phyloP scores from a whole-genome alignment of 163 green algal species.

The Prototheca cutis region DNA sequence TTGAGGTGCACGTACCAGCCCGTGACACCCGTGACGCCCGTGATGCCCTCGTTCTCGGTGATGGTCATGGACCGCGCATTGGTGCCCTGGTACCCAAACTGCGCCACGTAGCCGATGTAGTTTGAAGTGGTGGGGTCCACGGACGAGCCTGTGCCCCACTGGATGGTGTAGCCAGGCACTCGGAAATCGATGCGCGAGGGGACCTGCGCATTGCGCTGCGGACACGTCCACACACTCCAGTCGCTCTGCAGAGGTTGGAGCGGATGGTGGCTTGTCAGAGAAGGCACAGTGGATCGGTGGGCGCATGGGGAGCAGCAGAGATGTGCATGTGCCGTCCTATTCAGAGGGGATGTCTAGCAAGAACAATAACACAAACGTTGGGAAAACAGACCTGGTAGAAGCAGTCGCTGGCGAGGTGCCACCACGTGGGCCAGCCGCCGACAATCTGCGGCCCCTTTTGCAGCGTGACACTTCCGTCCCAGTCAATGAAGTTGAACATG shows the following conservation, averaged over 20 bases:
- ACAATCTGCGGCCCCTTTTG: constrained; percentile 25
- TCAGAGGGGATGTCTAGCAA: too few species aligned
- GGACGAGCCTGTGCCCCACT: constrained; percentile 20
- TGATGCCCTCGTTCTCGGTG: constrained; percentile 47
- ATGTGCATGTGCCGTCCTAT: too few species aligned
- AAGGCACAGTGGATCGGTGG: too few species aligned
- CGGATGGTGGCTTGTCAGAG: too few species aligned
- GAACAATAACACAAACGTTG: constrained; percentile 9
- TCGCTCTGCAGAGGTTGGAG: constrained; percentile 5
- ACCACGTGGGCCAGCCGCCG: constrained; percentile 33
- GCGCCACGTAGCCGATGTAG: constrained; percentile 21
- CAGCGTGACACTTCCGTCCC: constrained; percentile 29
- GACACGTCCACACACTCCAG: constrained; percentile 31
- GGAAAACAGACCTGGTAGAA: constrained; percentile 9
- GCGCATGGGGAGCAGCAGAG: too few species aligned
- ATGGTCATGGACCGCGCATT: constrained; percentile 30
- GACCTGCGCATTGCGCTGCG: constrained; percentile 26
- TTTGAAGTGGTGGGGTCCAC: constrained; percentile 6
- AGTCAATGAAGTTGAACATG: constrained; percentile 36
- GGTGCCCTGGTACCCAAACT: constrained; percentile 29
- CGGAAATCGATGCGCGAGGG: constrained; percentile 31
- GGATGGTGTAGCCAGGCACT: constrained; percentile 27
- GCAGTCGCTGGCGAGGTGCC: constrained; percentile 28
- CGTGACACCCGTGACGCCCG: constrained; percentile 34
- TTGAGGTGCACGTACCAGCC: constrained; percentile 39